Evolutionary conservation across 495 filamentous ascomycete genomes (phyloP).

Genomic region (Xylaria cubensis): DNA sequence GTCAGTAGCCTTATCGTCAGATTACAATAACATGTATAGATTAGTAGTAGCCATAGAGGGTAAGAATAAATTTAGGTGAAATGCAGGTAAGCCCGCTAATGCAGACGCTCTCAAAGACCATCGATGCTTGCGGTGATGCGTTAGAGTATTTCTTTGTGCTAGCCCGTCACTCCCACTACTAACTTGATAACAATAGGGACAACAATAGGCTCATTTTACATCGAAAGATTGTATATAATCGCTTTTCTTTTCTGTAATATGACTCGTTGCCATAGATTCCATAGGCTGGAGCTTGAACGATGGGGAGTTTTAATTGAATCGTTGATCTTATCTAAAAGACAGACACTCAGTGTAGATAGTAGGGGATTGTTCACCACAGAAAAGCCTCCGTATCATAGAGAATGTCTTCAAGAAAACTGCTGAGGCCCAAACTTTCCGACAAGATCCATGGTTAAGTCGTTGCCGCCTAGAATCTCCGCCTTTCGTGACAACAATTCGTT

Average conservation of each 20-base stretch:
- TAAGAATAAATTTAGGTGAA: background rate
- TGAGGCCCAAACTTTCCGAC: slow-evolving; percentile 35
- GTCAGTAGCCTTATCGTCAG: background rate
- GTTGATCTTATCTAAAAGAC: no score
- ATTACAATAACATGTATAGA: background rate
- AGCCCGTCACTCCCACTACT: background rate
- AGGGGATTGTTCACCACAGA: background rate
- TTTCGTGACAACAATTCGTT: slow-evolving; percentile 49
- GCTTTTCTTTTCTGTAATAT: no score
- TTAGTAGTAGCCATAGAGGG: background rate
- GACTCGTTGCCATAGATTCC: no score
- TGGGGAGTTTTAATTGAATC: no score
- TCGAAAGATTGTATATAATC: background rate
- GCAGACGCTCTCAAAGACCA: background rate
- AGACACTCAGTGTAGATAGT: no score
- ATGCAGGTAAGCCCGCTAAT: background rate
- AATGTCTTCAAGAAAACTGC: slow-evolving; percentile 26
- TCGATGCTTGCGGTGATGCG: slow-evolving; percentile 7
- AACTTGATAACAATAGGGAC: background rate
- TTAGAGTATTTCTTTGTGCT: background rate
- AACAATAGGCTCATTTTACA: background rate
- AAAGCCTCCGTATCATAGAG: background rate
- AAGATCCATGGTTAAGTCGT: slow-evolving; percentile 40
- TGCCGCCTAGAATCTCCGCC: slow-evolving; percentile 47
- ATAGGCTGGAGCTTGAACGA: no score